Conservation (phyloP, 1,284 basidiomycete species). For the Marasmius sp. region DNA sequence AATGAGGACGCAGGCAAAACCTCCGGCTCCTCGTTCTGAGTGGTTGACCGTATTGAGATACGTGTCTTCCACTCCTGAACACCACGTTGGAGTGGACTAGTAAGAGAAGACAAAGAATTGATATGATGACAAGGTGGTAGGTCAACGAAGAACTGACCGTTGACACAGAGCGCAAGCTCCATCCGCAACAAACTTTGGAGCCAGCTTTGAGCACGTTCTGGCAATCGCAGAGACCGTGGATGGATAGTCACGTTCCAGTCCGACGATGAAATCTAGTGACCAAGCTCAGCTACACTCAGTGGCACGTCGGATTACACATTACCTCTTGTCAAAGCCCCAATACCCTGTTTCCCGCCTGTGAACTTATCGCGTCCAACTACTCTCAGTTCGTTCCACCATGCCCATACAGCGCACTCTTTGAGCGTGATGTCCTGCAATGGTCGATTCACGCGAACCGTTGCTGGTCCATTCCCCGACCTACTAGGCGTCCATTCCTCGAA, state of each 20-base stretch:
- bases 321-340: constrained; percentile 78
- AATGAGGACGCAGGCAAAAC: constrained; percentile 32
- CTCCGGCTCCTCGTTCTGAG: constrained; percentile 24
- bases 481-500: constrained; percentile 61
- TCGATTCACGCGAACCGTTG: constrained; percentile 55
- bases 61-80: constrained; percentile 72
- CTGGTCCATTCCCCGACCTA: constrained; percentile 12
- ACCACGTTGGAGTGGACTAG: constrained; percentile 69
- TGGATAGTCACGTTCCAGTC: constrained; percentile 81
- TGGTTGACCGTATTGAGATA: constrained; percentile 68
- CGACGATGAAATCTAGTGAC: constrained; percentile 74
- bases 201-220: constrained; percentile 80
- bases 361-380: constrained; percentile 53
- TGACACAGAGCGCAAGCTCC: constrained; percentile 69
- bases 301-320: constrained; percentile 5
- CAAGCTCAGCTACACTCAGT: background rate
- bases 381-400: constrained; percentile 63
- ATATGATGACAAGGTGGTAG: background rate
- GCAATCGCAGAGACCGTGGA: constrained; percentile 89
- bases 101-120: constrained; percentile 4
- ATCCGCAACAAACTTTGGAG: constrained; percentile 60
- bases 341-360: constrained; percentile 55
- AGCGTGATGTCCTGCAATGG: constrained; percentile 76
- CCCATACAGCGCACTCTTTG: constrained; percentile 82
- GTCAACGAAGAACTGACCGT: constrained; percentile 46